phyloP scores from a whole-genome alignment of 1,284 basidiomycete genomes.

The Trichosporon asahii region DNA sequence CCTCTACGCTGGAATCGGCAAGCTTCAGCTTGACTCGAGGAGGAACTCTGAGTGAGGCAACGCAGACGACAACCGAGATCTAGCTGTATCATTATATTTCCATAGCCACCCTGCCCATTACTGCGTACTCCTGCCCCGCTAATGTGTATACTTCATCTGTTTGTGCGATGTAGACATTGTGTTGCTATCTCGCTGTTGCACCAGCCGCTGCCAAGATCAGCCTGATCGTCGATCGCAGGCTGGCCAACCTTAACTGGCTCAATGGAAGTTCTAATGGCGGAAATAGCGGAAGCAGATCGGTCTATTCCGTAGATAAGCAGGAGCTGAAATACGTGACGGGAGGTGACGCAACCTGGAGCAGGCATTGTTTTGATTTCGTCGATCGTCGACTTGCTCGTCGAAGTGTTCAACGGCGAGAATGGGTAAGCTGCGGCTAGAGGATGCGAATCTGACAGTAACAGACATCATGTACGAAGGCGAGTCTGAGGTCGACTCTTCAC shows the following conservation, averaged over 20 bases:
- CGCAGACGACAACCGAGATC: background rate
- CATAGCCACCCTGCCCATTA: background rate
- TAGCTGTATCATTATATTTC: background rate
- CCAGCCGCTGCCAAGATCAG: background rate
- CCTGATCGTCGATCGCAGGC: background rate
- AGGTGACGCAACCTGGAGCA: constrained; percentile 2
- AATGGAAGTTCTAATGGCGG: background rate
- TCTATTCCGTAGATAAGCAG: background rate
- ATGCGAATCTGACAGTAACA: background rate
- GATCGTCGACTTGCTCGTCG: background rate
- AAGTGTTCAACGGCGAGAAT: background rate
- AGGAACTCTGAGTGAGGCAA: background rate
- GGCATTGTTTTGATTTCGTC: background rate
- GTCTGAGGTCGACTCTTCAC: background rate
- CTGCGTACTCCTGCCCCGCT: background rate
- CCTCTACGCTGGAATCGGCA: constrained; percentile 2
- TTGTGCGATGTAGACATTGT: background rate
- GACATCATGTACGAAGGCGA: background rate
- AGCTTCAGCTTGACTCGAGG: background rate
- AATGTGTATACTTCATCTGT: background rate
- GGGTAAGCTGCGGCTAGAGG: background rate
- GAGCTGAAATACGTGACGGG: background rate
- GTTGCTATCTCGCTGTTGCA: background rate
- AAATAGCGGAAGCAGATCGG: constrained; percentile 1
- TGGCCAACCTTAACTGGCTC: background rate